phyloP scores from a whole-genome alignment of 371 early-diverging fungal genomes.

The Apophysomyces sp. region DNA sequence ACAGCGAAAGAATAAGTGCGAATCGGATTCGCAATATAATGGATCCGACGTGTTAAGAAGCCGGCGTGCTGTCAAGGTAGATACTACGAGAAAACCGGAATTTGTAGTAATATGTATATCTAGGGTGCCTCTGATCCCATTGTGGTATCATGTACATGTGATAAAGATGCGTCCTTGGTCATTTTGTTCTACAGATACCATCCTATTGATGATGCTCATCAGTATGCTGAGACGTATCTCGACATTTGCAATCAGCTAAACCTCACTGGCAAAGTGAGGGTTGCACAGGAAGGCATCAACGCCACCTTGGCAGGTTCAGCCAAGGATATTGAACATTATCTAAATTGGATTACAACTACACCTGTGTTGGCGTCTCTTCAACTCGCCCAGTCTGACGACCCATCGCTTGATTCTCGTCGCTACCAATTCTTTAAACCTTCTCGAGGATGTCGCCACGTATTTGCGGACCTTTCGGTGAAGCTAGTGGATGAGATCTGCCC shows the following conservation, averaged over 20 bases:
- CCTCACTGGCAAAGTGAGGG: constrained; percentile 65
- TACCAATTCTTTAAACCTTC: constrained; percentile 71
- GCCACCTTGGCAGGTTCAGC: constrained; percentile 61
- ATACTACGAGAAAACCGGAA: not conserved
- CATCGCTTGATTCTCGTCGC: constrained; percentile 1
- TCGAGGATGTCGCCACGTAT: constrained; percentile 65
- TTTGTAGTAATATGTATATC: not conserved
- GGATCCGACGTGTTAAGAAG: not conserved
- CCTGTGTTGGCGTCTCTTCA: constrained; percentile 1
- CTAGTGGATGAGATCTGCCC: constrained; percentile 73
- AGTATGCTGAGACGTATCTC: constrained; percentile 46
- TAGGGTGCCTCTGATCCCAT: constrained; percentile 49
- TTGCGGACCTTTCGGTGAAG: constrained; percentile 61
- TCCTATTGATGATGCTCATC: constrained; percentile 34
- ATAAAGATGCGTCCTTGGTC: constrained; percentile 32
- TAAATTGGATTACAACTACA: constrained; percentile 39
- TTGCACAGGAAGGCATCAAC: constrained; percentile 68
- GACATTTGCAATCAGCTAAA: constrained; percentile 23
- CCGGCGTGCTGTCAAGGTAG: constrained; percentile 13
- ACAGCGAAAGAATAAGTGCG: not conserved
- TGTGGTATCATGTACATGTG: constrained; percentile 28
- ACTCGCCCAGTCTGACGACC: constrained; percentile 1
- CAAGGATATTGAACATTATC: constrained; percentile 41
- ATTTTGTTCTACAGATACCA: constrained; percentile 65
- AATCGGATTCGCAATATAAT: not conserved